phyloP scores from a whole-genome alignment of 768 basidiomycete species.

The Amanita exitialis region DNA sequence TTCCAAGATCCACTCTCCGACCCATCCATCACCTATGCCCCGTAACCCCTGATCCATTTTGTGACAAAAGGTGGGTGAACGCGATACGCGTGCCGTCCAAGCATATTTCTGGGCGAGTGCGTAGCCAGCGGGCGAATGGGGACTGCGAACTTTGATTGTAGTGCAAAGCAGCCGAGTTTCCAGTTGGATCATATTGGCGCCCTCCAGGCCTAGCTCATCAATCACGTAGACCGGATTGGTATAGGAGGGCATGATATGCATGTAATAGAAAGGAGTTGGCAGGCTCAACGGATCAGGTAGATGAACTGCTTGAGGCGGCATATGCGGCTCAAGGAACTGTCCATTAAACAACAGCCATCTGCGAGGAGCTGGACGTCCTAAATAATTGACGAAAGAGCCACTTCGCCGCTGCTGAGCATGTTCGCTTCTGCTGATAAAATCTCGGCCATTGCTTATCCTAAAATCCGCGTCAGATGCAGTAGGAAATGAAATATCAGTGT shows the following conservation, averaged over 20 bases:
- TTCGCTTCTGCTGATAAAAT: neutral
- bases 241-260: constrained; percentile 44
- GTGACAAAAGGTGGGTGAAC: neutral
- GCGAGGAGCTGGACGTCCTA: constrained; percentile 10
- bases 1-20: constrained; percentile 74
- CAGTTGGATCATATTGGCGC: constrained; percentile 18
- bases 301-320: constrained; percentile 44
- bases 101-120: constrained; percentile 50
- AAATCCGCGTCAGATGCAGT: constrained; percentile 4
- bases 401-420: neutral
- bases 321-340: constrained; percentile 46
- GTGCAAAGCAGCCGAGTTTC: constrained; percentile 39
- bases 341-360: constrained; percentile 78
- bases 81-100: constrained; percentile 48
- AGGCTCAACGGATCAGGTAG: constrained; percentile 48
- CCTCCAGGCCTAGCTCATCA: constrained; percentile 24
- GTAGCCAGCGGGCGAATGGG: constrained; percentile 49
- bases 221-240: constrained; percentile 28
- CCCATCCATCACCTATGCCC: constrained; percentile 51
- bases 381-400: constrained; percentile 1
- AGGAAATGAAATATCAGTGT: constrained; percentile 2
- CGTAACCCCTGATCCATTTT: neutral
- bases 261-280: constrained; percentile 70
- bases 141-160: constrained; percentile 41
- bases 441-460: neutral